Conservation (phyloP, 805 yeast species). For the Candida gorgasii region DNA sequence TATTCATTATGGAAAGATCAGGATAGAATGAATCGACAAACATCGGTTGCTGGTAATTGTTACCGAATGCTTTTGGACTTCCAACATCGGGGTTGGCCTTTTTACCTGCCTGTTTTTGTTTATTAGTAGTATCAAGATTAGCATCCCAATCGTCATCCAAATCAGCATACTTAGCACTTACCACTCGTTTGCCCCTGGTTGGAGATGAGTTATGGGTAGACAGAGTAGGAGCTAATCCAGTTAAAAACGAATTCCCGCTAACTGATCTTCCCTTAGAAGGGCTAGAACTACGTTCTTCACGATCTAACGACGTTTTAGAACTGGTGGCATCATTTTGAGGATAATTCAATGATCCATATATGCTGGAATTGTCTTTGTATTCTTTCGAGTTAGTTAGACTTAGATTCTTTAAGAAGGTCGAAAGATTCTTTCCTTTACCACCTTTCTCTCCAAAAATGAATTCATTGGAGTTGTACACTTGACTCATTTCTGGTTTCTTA, state of each 20-base stretch:
- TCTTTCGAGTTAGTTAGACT: conserved; percentile 31
- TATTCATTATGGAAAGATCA: conserved; percentile 26
- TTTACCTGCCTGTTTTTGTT: conserved; percentile 9
- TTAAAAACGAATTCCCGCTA: conserved; percentile 12
- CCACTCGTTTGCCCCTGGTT: conserved; percentile 12
- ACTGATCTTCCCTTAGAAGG: conserved; percentile 13
- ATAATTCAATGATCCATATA: conserved; percentile 40
- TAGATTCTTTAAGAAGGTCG: conserved; percentile 50
- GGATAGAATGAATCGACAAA: conserved; percentile 39
- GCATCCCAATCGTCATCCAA: conserved; percentile 93
- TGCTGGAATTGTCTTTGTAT: conserved; percentile 33
- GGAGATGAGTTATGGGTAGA: conserved; percentile 10
- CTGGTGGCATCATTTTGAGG: conserved; percentile 1
- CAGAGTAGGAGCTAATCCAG: conserved; percentile 13
- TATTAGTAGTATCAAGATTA: conserved; percentile 45
- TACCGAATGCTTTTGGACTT: conserved; percentile 8
- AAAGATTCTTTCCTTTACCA: conserved; percentile 61
- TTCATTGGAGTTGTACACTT: conserved; percentile 49
- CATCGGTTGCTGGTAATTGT: conserved; percentile 19
- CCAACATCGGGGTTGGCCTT: background rate
- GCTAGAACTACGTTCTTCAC: conserved; percentile 1
- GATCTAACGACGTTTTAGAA: conserved; percentile 3
- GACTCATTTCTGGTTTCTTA: conserved; percentile 47
- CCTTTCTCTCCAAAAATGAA: conserved; percentile 69
- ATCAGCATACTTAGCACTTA: conserved; percentile 53